Evolutionary conservation across 2,329 filamentous ascomycete genomes (phyloP), one percentile per base, ranked within the genome.

Genomic region (Talaromyces pinophilus): DNA sequence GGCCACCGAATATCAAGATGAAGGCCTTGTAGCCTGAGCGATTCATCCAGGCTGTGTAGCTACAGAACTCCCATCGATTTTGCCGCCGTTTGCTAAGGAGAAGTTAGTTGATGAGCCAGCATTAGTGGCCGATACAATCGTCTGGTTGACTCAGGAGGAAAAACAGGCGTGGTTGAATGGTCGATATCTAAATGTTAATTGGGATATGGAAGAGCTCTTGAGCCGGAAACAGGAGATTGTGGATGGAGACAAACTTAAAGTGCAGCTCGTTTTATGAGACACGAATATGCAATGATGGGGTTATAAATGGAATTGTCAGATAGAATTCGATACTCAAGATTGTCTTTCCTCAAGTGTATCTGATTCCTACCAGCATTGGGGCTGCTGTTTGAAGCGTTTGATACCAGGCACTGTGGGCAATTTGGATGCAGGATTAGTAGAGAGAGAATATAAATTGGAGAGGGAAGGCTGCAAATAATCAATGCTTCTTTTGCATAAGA

Each of bases 31-130:
- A 15, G 77, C 77, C n/a, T 77, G 77, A 52, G 71, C 76, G 1
- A 63, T 83, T 3, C 82, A 85, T 71, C 83, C 83, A 1, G 84
- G 83, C 1, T 78, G 76, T 11, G 76, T 82, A 1, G 73, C 73
- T 70, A 85, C 83, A 0, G 81, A 82, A 40, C 73, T 84, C 46
- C 15, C 19, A 19, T 48, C 46, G 10, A 25, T 25, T 13, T 48
- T 48, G 11, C 46, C 19, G 19, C 11, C 19, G 11, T 50, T 28
- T 8, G 46, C 46, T 17, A 50, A 64, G 76, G 78, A 4, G 55
- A 72, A 73, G 1, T 73, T 81, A 73, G 78, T 60, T 28, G 60
- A 52, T 0, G 76, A 82, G 71, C 63, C 69, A 5, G 70, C 72
- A 30, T 66, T 75, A 52, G 46, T 65, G 28, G 70, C 60, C 3